A percentile compares a stretch with the other conserved stretches of the same genome.
These are phyloP conservation scores for Lizonia empirigonia DNA, from an alignment of 2,329 filamentous ascomycete genomes.

Conservation along the genomic window DNA sequence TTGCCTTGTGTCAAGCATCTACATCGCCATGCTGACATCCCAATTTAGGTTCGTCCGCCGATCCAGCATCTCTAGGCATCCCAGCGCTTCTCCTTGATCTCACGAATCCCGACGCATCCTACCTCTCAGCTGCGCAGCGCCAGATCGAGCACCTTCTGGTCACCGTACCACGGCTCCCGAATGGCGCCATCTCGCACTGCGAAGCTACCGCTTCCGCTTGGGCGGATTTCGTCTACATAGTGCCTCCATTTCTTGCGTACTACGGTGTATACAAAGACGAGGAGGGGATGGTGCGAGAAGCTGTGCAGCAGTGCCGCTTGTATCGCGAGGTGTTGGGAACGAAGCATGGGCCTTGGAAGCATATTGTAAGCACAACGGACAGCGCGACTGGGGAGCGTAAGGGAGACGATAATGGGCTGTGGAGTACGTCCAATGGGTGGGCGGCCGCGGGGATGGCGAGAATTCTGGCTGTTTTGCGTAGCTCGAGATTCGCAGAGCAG, in stretches of 20 bases:
- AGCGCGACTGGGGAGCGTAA: background rate
- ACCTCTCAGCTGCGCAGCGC: constrained; percentile 47
- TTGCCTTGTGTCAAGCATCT: background rate
- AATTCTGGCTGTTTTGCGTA: constrained; percentile 53
- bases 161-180: constrained; percentile 50
- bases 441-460: constrained; percentile 55
- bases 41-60: constrained; percentile 43
- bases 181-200: constrained; percentile 58
- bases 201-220: constrained; percentile 52
- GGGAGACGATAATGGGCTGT: constrained; percentile 47
- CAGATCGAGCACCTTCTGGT: constrained; percentile 52
- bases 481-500: constrained; percentile 28
- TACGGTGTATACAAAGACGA: constrained; percentile 51
- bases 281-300: constrained; percentile 41
- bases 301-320: constrained; percentile 49
- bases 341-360: constrained; percentile 50
- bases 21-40: background rate
- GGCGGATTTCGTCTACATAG: constrained; percentile 59
- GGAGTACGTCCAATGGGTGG: constrained; percentile 59
- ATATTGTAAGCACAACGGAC: constrained; percentile 49
- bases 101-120: constrained; percentile 30
- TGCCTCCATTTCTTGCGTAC: constrained; percentile 57
- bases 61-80: constrained; percentile 55
- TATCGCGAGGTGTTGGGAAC: constrained; percentile 51
- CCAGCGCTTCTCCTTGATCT: constrained; percentile 53